Evolutionary conservation across 768 basidiomycete genomes (phyloP), one percentile per base, ranked within the genome.

Genomic region (Kwoniella mangroviensis): DNA sequence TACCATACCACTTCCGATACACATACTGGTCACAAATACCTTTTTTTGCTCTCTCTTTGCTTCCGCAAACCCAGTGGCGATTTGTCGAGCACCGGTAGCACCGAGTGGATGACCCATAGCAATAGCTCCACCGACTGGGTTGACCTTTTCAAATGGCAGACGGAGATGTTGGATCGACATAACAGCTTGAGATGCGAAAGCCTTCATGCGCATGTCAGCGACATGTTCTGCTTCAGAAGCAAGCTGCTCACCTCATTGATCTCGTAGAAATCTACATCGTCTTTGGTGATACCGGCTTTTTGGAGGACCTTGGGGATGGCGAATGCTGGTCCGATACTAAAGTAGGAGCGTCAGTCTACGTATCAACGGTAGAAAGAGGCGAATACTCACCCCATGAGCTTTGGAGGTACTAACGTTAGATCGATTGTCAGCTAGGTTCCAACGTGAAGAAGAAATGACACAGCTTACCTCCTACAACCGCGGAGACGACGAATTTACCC

Each of bases 141-240:
- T 97, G 76, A 94, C 90, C 82, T 90, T 94, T 24, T 76, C 77
- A 63, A 77, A 81, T 45, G 75, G 88, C 55, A 96, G 86, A 28
- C 86, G 85, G 26, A 95, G 86, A 77, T 92, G 85, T 76, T 95
- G 91, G 9, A 95, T 89, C 63, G 92, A 94, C 84, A 94, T 91
- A n/a, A 91, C 92, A 69, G 93, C 85, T 87, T 83, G 85, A 89
- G 92, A 93, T 90, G 58, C 92, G 89, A 95, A 96, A 0, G 94
- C 94, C 83, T 94, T 91, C 67, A 93, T 93, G 72, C 92, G 91
- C 86, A 92, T 92, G 79, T 87, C 93, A 15, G 92, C 34, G 4
- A 58, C 13, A 34, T 17, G 58, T 15, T n/a, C 7, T 19, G 7
- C 34, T 3, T 17, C 19, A 42, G 15, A 41, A 12, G 4, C 28